Conservation (phyloP, 2,329 filamentous ascomycete species). For the Epichloe festucae region DNA sequence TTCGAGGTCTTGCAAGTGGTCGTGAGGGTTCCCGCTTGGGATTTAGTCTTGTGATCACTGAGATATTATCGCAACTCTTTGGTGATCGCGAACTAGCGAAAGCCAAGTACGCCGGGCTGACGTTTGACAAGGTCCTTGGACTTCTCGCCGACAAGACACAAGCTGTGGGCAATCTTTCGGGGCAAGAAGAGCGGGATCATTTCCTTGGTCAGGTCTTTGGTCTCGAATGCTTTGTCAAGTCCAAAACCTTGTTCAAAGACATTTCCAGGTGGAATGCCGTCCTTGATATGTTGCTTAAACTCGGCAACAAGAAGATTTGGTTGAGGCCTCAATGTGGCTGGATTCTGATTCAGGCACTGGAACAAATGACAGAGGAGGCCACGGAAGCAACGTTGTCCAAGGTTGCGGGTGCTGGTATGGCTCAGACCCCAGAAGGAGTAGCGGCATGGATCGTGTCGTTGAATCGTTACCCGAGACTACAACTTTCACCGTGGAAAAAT, state of each 20-base stretch:
- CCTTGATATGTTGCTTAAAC: constrained; percentile 58
- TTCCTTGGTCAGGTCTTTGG: constrained; percentile 80
- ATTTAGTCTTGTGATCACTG: constrained; percentile 78
- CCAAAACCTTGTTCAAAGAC: constrained; percentile 54
- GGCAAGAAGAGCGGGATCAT: constrained; percentile 75
- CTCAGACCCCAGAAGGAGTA: constrained; percentile 76
- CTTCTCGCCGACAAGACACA: constrained; percentile 44
- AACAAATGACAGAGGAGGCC: constrained; percentile 44
- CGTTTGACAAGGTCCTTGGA: constrained; percentile 41
- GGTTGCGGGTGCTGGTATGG: constrained; percentile 51
- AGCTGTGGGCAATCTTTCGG: constrained; percentile 37
- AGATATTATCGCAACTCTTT: constrained; percentile 62
- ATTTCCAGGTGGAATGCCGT: constrained; percentile 50
- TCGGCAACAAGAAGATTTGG: constrained; percentile 77
- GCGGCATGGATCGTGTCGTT: constrained; percentile 71
- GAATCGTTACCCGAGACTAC: constrained; percentile 48
- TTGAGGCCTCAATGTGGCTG: constrained; percentile 77
- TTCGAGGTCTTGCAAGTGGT: constrained; percentile 79
- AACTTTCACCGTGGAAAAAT: constrained; percentile 62
- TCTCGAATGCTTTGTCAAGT: constrained; percentile 72
- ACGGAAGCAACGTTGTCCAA: constrained; percentile 49
- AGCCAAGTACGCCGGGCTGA: constrained; percentile 37
- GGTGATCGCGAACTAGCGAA: constrained; percentile 31
- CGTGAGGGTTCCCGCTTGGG: constrained; percentile 80
- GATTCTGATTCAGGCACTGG: constrained; percentile 62